Evolutionary conservation across 768 basidiomycete genomes (phyloP), one percentile per base, ranked within the genome.

Genomic region (Lactarius deliciosus): DNA sequence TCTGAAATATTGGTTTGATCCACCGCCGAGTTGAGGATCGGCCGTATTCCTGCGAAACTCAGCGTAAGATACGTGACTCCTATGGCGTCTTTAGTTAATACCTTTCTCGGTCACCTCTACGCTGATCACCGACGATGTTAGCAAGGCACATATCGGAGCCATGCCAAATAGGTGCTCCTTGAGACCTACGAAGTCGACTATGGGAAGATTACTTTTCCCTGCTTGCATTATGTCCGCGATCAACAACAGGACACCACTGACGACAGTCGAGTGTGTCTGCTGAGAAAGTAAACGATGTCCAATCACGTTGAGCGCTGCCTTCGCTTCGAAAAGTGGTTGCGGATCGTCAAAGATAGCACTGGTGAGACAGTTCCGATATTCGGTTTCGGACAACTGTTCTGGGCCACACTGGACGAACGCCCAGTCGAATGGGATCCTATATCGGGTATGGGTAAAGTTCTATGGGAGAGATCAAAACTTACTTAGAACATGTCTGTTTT

Each of bases 341-440:
- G 60, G 59, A 15, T 57, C 25, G 20, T 61, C 68, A 30, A 61
- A 67, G 36, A 66, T 30, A 32, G 60, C 40, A 16, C n/a, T 36
- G 2, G 55, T 58, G 45, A 68, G 60, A 50, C 50, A 57, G 4
- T 13, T 30, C 41, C 68, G 64, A 28, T 62, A 62, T 68, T 67
- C 64, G 4, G 25, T 30, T 32, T 53, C 9, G 13, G 43, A 61
- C 34, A 68, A 41, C 30, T 65, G 56, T 16, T 65, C 64, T 28
- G 54, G 58, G 2, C 64, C 64, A 58, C 45, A 68, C 18, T 68
- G 68, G 25, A 66, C 13, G 25, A 68, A 66, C 36, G 55, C 38
- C 64, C 68, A 68, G 28, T 60, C 59, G 25, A 68, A 68, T 18
- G 68, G 60, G 28, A 61, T 50, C 20, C 68, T 68, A 25, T 50